These are phyloP conservation scores for Pseudohyphozyma bogoriensis DNA, from an alignment of 768 basidiomycete species.

Conservation along the genomic window DNA sequence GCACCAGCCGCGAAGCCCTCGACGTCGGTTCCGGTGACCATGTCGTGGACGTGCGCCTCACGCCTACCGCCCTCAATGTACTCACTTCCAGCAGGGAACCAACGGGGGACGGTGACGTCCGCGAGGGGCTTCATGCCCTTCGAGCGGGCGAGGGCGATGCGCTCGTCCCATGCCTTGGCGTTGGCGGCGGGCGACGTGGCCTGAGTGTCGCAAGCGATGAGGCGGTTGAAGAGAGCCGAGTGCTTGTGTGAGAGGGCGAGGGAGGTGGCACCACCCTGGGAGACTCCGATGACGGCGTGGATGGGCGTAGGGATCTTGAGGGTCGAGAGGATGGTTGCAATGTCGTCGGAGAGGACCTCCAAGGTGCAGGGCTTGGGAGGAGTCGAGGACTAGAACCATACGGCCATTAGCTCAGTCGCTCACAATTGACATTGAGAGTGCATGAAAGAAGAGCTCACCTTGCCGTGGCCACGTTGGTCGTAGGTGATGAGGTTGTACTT, in stretches of 20 bases:
- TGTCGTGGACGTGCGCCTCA: slow-evolving; percentile 28
- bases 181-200: slow-evolving; percentile 36
- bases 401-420: not conserved
- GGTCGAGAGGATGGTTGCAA: slow-evolving; percentile 31
- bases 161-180: slow-evolving; percentile 37
- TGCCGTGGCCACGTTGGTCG: slow-evolving; percentile 39
- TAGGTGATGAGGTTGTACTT: slow-evolving; percentile 36
- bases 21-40: slow-evolving; percentile 31
- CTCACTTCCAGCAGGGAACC: slow-evolving; percentile 35
- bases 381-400: slow-evolving; percentile 34
- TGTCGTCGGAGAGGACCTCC: slow-evolving; percentile 34
- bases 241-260: slow-evolving; percentile 36
- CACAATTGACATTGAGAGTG: not conserved
- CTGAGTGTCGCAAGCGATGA: slow-evolving; percentile 38
- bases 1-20: slow-evolving; percentile 36
- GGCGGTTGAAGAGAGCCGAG: slow-evolving; percentile 21
- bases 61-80: slow-evolving; percentile 26
- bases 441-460: slow-evolving; percentile 9
- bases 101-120: slow-evolving; percentile 34
- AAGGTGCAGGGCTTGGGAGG: slow-evolving; percentile 33
- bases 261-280: slow-evolving; percentile 38
- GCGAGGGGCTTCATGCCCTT: slow-evolving; percentile 34
- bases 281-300: slow-evolving; percentile 37
- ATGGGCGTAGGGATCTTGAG: slow-evolving; percentile 32
- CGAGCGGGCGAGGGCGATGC: slow-evolving; percentile 34